Base-by-base conservation (phyloP, 2,329 filamentous ascomycete species). In the Fusarium cyanostomum region DNA sequence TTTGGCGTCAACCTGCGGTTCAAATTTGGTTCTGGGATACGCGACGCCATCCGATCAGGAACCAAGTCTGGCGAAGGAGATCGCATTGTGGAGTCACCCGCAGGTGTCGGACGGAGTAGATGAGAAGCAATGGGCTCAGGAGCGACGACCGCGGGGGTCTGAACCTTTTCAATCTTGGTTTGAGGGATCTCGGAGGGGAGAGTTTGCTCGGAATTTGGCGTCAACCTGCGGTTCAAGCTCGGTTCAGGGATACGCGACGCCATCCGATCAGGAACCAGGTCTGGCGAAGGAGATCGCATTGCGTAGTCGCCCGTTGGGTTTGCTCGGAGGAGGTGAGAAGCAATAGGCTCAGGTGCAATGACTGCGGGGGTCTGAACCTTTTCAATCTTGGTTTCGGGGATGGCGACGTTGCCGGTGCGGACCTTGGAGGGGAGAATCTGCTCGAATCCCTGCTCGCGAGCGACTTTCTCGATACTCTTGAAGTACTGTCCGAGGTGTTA, bases 391-490 rank as follows among this genome's bases (percentile, higher is more conserved):
- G 78, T 78, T 28, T 69, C 64, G 16, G 76, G 77, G 12, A 77
- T 66, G 24, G 75, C 70, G 13, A 76, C 76, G n/a, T 81, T 79
- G 28, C 80, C 82, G 10, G 83, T 86, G 64, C 84, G 82, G 56
- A 86, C 81, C 60, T 80, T 82, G 27, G 84, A 85, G 27, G 84
- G 83, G 28, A 85, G 77, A 56, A 84, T 84, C 68, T 86, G 84
- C 72, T 86, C 82, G 71, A 85, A 86, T 34, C 84, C 84, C 67
- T 84, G 80, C 59, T 81, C 78, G 21, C 73, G 81, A 38, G 87
- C 87, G 2, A 89, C 82, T 70, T 86, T 82, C 74, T 91, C 88
- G 69, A 91, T 90, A 61, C 85, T 87, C 77, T 90, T 90, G 75
- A 91, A 91, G 74, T 91, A 91, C 79, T 87, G 65, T 34, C 5